Evolutionary conservation across 495 filamentous ascomycete species (phyloP).

Genomic region (Lepraria neglecta): DNA sequence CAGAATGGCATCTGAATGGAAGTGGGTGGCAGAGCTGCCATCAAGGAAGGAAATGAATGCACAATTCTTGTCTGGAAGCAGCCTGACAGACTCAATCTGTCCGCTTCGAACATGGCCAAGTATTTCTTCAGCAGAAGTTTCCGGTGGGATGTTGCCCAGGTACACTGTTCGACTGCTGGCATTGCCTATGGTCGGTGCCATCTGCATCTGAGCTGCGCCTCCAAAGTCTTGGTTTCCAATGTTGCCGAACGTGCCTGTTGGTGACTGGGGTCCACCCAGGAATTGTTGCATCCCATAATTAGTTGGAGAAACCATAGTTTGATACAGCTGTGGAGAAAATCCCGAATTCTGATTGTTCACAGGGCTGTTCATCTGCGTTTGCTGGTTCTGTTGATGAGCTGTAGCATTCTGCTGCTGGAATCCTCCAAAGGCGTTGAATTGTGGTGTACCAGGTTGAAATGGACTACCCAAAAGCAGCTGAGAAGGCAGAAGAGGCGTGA

Average conservation of each 20-base stretch:
- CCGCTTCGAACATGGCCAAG: conserved; percentile 94
- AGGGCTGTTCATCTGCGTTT: conserved; percentile 50
- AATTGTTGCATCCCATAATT: conserved; percentile 63
- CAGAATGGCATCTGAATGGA: conserved; percentile 98
- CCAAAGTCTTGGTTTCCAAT: conserved; percentile 53
- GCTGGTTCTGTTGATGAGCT: conserved; percentile 51
- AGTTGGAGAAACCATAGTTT: conserved; percentile 70
- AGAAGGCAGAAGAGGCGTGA: conserved; percentile 89
- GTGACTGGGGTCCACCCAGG: conserved; percentile 78
- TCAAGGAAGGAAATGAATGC: conserved; percentile 99
- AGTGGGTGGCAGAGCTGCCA: conserved; percentile 92
- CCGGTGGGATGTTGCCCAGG: conserved; percentile 92
- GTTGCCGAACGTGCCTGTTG: conserved; percentile 63
- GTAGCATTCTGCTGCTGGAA: conserved; percentile 65
- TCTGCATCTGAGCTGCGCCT: conserved; percentile 62
- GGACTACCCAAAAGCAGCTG: conserved; percentile 92
- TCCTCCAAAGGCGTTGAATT: conserved; percentile 75
- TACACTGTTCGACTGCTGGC: conserved; percentile 96
- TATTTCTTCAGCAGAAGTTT: conserved; percentile 98
- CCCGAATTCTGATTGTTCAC: conserved; percentile 58
- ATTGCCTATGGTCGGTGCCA: conserved; percentile 71
- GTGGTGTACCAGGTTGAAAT: conserved; percentile 90
- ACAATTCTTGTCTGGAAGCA: conserved; percentile 98
- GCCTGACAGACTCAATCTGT: conserved; percentile 94
- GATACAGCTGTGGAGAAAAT: conserved; percentile 68